phyloP scores from a whole-genome alignment of 768 basidiomycete genomes.

The Baorangia bicolor region DNA sequence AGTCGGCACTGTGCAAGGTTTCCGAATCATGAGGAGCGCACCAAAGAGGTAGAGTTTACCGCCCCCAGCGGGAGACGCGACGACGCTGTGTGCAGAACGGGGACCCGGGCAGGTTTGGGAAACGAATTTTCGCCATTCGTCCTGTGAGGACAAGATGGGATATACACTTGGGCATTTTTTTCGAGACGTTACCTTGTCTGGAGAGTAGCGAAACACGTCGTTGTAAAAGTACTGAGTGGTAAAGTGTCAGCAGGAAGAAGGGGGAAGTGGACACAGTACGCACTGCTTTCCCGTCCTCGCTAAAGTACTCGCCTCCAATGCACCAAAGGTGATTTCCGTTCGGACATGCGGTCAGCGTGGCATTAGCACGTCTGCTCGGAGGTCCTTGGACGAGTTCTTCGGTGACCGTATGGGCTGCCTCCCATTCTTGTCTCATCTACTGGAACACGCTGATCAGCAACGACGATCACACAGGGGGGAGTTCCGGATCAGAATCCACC shows the following conservation, averaged over 20 bases:
- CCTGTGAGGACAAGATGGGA: slow-evolving; percentile 35
- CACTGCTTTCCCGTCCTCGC: slow-evolving; percentile 81
- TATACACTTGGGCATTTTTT: neutral
- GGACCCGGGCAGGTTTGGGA: slow-evolving; percentile 86
- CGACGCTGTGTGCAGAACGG: slow-evolving; percentile 82
- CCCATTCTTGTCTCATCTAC: slow-evolving; percentile 85
- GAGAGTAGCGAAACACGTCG: slow-evolving; percentile 83
- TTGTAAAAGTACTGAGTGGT: slow-evolving; percentile 73
- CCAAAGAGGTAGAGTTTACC: slow-evolving; percentile 87
- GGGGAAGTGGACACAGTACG: slow-evolving; percentile 8
- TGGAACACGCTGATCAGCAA: slow-evolving; percentile 21
- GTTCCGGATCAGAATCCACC: slow-evolving; percentile 38
- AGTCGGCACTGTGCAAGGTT: neutral
- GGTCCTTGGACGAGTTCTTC: slow-evolving; percentile 84
- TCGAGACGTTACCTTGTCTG: slow-evolving; percentile 58
- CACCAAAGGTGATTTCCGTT: slow-evolving; percentile 80
- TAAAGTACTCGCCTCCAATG: slow-evolving; percentile 86
- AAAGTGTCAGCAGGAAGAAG: neutral
- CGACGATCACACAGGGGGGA: neutral
- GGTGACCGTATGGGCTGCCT: slow-evolving; percentile 75
- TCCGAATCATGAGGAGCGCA: slow-evolving; percentile 22
- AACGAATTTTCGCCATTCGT: slow-evolving; percentile 88
- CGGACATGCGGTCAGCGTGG: slow-evolving; percentile 78
- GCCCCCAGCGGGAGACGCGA: slow-evolving; percentile 70
- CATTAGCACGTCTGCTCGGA: slow-evolving; percentile 80